These are phyloP conservation scores for Penicillium sp. DNA, from an alignment of 2,329 filamentous ascomycete genomes.

Conservation along the genomic window DNA sequence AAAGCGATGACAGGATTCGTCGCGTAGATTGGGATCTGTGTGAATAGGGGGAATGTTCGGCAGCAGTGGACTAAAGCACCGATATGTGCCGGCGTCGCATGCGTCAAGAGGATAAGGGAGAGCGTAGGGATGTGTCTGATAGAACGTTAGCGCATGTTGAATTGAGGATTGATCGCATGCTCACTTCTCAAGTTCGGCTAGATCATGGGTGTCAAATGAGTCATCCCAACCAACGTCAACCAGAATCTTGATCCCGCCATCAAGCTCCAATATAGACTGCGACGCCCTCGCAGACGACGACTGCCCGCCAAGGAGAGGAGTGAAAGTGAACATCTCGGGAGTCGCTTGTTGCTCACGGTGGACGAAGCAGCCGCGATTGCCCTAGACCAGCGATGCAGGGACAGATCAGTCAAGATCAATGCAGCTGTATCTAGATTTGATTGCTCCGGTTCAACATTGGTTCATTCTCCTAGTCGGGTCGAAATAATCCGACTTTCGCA, in stretches of 20 bases:
- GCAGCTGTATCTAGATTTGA: constrained; percentile 1
- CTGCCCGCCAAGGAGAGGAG: constrained; percentile 84
- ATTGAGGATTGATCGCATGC: constrained; percentile 23
- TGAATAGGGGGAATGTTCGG: constrained; percentile 90
- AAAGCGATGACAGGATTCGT: constrained; percentile 91
- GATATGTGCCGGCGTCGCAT: constrained; percentile 86
- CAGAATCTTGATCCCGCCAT: constrained; percentile 92
- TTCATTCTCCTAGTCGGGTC: not conserved
- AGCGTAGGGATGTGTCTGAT: constrained; percentile 80
- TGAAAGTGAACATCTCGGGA: constrained; percentile 85
- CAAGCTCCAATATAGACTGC: constrained; percentile 93
- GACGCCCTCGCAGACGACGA: constrained; percentile 74
- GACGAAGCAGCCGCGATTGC: constrained; percentile 10
- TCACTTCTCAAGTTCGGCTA: constrained; percentile 87
- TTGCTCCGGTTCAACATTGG: not conserved
- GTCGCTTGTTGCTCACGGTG: constrained; percentile 11
- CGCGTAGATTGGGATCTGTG: constrained; percentile 88
- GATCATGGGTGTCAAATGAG: constrained; percentile 73
- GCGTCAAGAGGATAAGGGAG: constrained; percentile 89
- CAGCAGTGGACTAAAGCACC: constrained; percentile 95
- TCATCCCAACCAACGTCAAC: constrained; percentile 97
- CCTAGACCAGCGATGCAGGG: not conserved
- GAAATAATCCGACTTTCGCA: not conserved
- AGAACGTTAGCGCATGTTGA: constrained; percentile 11
- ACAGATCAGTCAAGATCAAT: not conserved